Evolutionary conservation across 345 rosid species (phyloP), one percentile per base, ranked within the genome.

Genomic region (Camelina laxa): DNA sequence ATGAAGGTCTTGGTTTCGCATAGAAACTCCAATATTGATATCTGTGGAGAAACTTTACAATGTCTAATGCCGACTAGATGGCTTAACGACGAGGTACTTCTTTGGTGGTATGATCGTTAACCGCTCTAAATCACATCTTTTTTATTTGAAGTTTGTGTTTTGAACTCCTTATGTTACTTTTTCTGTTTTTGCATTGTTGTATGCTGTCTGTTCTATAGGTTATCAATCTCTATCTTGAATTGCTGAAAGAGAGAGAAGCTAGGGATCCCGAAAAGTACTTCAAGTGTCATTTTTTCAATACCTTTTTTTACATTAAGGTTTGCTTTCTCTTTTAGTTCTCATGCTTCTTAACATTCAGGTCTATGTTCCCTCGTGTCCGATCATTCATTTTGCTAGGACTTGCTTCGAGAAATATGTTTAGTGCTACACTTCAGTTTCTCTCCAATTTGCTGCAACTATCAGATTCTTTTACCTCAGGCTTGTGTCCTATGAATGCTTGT

Each of bases 271-370:
- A 75, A 57, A 90, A 85, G 82, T 89, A 83, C 77, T 70, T 90
- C 62, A 95, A 87, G 81, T 95, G 98, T 61, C 99, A 95, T 86
- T 95, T 89, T 75, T 90, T 86, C 77, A 95, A 67, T 71, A 90
- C 98, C 49, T 92, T 92, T 65, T 95, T 95, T 69, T 92, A 95
- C 88, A 80, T 88, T 56, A 92, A 87, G 99, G 99, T 95, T 73
- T 54, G 65, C 36, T 33, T 54, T 62, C 59, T 47, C 6, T 47
- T 56, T 22, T 45, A 17, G 6, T 38, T 22, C 31, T 61, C 53
- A 39, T 27, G 30, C 30, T 27, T 27, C 27, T 24, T 3, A 24
- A 24, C 27, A 24, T 24, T 24, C 30, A 27, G 30, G 30, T 27
- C 30, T 27, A 27, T 27, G 4, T 27, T 27, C 4, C 4, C 30